Base-by-base conservation (phyloP, 306 rosid genomes). In the Arachis stenosperma region DNA sequence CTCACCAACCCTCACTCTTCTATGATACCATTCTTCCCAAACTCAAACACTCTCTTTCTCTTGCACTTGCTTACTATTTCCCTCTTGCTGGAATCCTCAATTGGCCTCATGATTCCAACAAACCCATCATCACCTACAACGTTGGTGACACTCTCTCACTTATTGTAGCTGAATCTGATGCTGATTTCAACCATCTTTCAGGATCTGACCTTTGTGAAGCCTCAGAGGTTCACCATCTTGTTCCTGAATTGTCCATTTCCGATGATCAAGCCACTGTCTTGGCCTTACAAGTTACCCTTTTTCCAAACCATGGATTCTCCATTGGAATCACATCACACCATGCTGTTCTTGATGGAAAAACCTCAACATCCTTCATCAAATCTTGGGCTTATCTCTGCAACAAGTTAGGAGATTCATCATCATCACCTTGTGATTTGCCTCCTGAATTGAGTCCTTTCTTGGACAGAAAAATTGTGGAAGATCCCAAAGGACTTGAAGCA, bases 361-460 rank as follows among this genome's bases (percentile, higher is more conserved):
- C 70, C 1, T 74, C 84, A 33, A 76, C 79, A 8, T 62, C 72
- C 4, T 90, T 86, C 54, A 36, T 84, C 7, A 90, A 90, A 71
- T 64, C 88, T 0, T 90, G 96, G 91, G 86, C 91, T 70, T 69
- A 71, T 11, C 46, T 83, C 5, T 88, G 93, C 69, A 64, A 44
- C 12, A 48, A 6, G 43, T 41, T 44, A 9, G 70, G 8, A 56
- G 74, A 43, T 5, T 37, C 37, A 33, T 64, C 0, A 33, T 64
- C 0, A 22, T 27, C 74, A 13, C 46, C 46, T 22, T 11, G 27
- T 52, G 17, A 14, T 2, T 14, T 81, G 65, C 66, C 73, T 2
- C 9, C 69, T 3, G 69, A 85, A 7, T 27, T 74, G 1, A 12
- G 6, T 13, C 92, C 93, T 15, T 71, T 78, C 5, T 78, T 42